Evolutionary conservation across 805 yeast species (phyloP).

Genomic region (Saccharomyces eubayanus): DNA sequence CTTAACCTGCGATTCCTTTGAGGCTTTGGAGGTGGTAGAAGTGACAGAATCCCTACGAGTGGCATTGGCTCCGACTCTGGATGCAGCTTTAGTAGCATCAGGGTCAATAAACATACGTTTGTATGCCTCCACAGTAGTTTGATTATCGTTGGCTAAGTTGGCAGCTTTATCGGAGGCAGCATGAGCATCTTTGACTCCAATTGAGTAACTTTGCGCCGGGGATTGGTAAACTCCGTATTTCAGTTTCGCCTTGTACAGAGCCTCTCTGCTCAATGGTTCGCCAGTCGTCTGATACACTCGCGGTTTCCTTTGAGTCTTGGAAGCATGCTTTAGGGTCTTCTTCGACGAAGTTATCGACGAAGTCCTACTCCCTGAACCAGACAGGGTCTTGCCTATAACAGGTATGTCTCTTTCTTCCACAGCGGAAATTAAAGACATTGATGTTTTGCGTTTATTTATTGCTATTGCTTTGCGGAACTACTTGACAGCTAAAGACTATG

Average conservation of each 20-base stretch:
- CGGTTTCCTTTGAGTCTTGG: not conserved
- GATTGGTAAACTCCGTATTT: conserved; percentile 47
- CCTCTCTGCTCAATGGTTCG: conserved; percentile 64
- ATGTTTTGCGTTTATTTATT: not conserved
- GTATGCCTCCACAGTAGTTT: conserved; percentile 53
- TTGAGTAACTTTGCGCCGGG: not conserved
- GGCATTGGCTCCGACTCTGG: conserved; percentile 10
- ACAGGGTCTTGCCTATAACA: not conserved
- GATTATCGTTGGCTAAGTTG: conserved; percentile 58
- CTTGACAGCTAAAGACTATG: not conserved
- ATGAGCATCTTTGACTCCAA: conserved; percentile 40
- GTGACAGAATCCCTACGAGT: conserved; percentile 3
- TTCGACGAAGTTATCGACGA: conserved; percentile 5
- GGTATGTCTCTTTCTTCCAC: conserved; percentile 4
- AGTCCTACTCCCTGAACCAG: not conserved
- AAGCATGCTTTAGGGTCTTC: not conserved
- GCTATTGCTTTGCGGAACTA: not conserved
- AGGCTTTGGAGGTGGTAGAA: conserved; percentile 3
- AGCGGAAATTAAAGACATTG: conserved; percentile 30
- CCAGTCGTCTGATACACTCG: conserved; percentile 59
- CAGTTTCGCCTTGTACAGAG: conserved; percentile 63
- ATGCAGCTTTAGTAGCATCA: conserved; percentile 29
- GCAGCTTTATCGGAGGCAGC: conserved; percentile 70
- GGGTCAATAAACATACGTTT: conserved; percentile 38
- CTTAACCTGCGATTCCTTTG: not conserved